These are phyloP conservation scores for Wickerhamiella azymoides DNA, from an alignment of 805 yeast species.

Conservation along the genomic window DNA sequence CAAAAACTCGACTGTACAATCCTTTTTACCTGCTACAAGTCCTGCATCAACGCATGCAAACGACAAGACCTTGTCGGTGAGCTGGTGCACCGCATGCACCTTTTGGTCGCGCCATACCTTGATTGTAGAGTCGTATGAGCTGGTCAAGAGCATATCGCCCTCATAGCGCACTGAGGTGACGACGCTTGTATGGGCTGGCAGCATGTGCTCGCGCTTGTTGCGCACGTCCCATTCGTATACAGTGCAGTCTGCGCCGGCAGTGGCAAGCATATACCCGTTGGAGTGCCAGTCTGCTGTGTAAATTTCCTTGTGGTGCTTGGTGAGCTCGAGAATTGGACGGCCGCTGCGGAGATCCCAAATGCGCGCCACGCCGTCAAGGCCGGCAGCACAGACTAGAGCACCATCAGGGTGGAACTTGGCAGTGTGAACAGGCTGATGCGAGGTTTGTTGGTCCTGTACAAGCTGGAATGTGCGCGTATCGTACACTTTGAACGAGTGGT, in stretches of 20 bases:
- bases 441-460: conserved; percentile 71
- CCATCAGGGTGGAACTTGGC: conserved; percentile 54
- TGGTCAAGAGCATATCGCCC: conserved; percentile 32
- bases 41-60: conserved; percentile 41
- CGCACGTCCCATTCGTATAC: conserved; percentile 83
- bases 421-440: conserved; percentile 53
- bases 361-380: conserved; percentile 56
- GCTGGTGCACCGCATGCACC: conserved; percentile 36
- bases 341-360: conserved; percentile 87
- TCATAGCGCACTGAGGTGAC: conserved; percentile 53
- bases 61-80: conserved; percentile 58
- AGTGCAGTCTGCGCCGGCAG: conserved; percentile 73
- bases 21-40: conserved; percentile 70
- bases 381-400: conserved; percentile 58
- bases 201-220: conserved; percentile 30
- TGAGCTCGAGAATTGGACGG: conserved; percentile 39
- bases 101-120: conserved; percentile 53
- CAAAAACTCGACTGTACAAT: conserved; percentile 52
- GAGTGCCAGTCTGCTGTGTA: conserved; percentile 60
- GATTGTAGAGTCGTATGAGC: conserved; percentile 60
- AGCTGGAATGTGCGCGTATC: conserved; percentile 41
- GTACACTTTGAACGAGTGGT: conserved; percentile 83
- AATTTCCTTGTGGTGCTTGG: conserved; percentile 61
- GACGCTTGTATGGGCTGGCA: conserved; percentile 64
- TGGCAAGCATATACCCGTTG: conserved; percentile 62